A percentile compares a stretch with the other conserved stretches of the same genome.
Evolutionary conservation across 2,329 filamentous ascomycete genomes (phyloP).

Genomic region (Alternaria alternata): DNA sequence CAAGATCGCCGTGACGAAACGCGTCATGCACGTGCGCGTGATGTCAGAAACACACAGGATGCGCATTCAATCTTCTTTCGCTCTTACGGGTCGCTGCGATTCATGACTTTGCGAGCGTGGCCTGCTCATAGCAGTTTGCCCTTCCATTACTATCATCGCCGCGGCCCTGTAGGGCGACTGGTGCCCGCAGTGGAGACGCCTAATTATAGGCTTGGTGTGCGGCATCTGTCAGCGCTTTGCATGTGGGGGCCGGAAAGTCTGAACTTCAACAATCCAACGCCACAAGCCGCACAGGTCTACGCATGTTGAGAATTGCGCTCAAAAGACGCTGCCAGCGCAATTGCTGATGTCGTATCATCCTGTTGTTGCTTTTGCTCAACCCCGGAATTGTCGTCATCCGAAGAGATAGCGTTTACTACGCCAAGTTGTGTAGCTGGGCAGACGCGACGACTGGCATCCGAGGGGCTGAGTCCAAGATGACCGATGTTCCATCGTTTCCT

Average conservation of each 20-base stretch:
- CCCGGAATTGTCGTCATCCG: constrained; percentile 5
- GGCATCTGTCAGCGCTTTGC: constrained; percentile 19
- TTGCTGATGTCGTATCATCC: not conserved
- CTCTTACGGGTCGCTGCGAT: not conserved
- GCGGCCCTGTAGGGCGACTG: constrained; percentile 6
- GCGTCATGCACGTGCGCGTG: constrained; percentile 40
- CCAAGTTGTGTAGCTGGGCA: constrained; percentile 8
- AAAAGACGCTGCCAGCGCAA: not conserved
- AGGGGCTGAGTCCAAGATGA: constrained; percentile 5
- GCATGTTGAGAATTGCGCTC: not conserved
- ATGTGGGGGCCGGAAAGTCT: constrained; percentile 12
- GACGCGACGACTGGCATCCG: constrained; percentile 4
- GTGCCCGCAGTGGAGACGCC: constrained; percentile 17
- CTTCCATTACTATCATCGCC: not conserved
- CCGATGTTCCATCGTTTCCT: not conserved
- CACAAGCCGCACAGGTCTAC: not conserved
- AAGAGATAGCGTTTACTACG: not conserved
- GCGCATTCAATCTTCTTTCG: not conserved
- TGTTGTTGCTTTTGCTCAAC: constrained; percentile 3
- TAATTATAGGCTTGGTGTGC: constrained; percentile 22
- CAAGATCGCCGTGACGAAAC: constrained; percentile 21
- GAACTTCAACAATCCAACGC: constrained; percentile 2
- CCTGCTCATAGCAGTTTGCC: not conserved
- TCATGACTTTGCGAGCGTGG: not conserved
- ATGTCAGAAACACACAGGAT: constrained; percentile 27